These are phyloP conservation scores for Mucor circinelloides DNA, from an alignment of 371 early-diverging fungal genomes.

Conservation along the genomic window DNA sequence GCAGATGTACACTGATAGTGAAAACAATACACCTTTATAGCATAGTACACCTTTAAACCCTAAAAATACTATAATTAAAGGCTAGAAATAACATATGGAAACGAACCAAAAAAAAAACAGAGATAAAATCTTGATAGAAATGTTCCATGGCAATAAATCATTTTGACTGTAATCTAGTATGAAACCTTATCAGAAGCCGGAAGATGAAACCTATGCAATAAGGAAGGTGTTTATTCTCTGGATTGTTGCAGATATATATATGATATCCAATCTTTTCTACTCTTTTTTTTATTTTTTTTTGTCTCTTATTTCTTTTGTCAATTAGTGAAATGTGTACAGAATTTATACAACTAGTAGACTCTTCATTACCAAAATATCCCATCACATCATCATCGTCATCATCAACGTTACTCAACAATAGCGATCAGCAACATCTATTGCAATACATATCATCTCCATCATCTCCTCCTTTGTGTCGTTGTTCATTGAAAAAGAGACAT, in stretches of 20 bases:
- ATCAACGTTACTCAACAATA: not conserved
- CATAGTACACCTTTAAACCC: no score
- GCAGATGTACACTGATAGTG: no score
- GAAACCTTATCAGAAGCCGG: not conserved
- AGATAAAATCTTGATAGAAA: not conserved
- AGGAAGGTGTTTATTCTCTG: not conserved
- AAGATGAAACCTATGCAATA: not conserved
- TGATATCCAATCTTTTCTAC: not conserved
- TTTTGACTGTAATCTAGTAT: not conserved
- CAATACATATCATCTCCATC: not conserved
- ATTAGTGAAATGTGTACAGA: not conserved
- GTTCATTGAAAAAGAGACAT: not conserved
- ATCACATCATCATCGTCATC: not conserved
- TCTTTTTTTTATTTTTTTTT: not conserved
- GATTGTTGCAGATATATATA: not conserved
- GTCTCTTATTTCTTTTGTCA: not conserved
- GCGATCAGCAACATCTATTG: not conserved
- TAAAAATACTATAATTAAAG: no score
- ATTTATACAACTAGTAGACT: not conserved
- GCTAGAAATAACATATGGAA: no score
- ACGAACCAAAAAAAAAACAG: not conserved
- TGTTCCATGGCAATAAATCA: not conserved
- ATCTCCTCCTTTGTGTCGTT: not conserved
- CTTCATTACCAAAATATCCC: not conserved
- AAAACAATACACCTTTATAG: no score